Percentiles rank a stretch among this genome's conserved stretches.
These are phyloP conservation scores for Apiotrichum akiyoshidainum DNA, from an alignment of 1,284 basidiomycete species.

Conservation along the genomic window DNA sequence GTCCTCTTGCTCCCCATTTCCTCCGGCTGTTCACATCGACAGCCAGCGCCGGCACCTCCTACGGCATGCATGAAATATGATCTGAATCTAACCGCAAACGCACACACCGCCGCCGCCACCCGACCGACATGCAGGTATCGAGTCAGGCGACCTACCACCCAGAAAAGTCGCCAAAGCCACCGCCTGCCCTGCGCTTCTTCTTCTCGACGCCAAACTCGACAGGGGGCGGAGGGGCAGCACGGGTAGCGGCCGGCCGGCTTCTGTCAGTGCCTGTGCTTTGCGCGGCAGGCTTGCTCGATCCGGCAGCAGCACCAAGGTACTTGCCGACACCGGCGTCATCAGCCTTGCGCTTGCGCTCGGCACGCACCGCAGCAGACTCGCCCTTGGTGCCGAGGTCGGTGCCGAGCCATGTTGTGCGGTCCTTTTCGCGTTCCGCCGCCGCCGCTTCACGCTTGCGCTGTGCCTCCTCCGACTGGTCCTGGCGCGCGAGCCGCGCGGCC, in stretches of 20 bases:
- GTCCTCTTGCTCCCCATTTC: too few relatives aligned
- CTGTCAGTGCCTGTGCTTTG: not conserved
- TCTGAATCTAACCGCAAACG: too few relatives aligned
- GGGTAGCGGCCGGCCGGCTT: not conserved
- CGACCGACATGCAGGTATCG: not conserved
- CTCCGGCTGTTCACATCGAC: too few relatives aligned
- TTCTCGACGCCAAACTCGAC: slow-evolving; percentile 44
- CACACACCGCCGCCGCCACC: too few relatives aligned
- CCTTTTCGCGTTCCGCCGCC: slow-evolving; percentile 50
- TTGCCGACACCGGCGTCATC: slow-evolving; percentile 50
- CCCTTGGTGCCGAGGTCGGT: slow-evolving; percentile 49
- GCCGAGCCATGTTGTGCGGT: slow-evolving; percentile 52
- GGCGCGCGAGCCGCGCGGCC: slow-evolving; percentile 44
- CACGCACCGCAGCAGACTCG: slow-evolving; percentile 31
- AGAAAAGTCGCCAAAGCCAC: slow-evolving; percentile 53
- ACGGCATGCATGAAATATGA: too few relatives aligned
- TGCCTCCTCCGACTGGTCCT: slow-evolving; percentile 47
- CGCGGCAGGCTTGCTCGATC: not conserved
- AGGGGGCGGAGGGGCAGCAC: too few relatives aligned
- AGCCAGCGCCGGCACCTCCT: too few relatives aligned
- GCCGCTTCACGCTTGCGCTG: slow-evolving; percentile 38
- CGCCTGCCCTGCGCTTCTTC: slow-evolving; percentile 47
- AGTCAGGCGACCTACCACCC: slow-evolving; percentile 32
- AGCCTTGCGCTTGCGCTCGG: slow-evolving; percentile 37
- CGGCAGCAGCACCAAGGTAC: slow-evolving; percentile 38